A percentile compares a stretch with the other conserved stretches of the same genome.
These are phyloP conservation scores for Silene vulgaris DNA, from an alignment of 179 eudicot species.

Conservation along the genomic window DNA sequence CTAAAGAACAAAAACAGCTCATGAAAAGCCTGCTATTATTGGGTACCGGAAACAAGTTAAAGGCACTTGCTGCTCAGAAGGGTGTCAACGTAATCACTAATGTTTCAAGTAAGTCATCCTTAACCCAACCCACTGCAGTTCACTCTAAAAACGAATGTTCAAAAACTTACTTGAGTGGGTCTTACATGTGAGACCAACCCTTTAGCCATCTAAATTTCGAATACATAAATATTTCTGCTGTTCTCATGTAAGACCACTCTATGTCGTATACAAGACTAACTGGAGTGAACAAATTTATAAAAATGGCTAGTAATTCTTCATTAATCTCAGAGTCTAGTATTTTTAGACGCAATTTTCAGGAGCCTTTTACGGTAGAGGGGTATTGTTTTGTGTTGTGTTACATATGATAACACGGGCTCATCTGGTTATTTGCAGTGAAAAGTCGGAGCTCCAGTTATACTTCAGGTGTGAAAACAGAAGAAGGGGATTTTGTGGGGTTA, in stretches of 20 bases:
- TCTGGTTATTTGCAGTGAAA: conserved; percentile 43
- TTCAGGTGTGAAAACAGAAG: conserved; percentile 42
- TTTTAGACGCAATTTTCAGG: background rate
- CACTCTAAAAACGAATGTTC: background rate
- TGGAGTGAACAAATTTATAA: no score
- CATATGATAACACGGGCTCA: background rate
- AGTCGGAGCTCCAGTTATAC: conserved; percentile 42
- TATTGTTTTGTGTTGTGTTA: background rate
- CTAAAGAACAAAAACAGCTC: conserved; percentile 91
- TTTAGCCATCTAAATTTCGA: no score
- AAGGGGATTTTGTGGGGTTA: conserved; percentile 58
- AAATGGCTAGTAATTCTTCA: background rate
- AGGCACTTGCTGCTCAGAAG: conserved; percentile 85
- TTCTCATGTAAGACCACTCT: no score
- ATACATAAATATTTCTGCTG: no score
- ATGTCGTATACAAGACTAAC: no score
- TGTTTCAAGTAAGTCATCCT: conserved; percentile 53
- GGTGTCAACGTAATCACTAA: conserved; percentile 79
- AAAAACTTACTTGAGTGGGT: background rate
- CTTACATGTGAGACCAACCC: no score
- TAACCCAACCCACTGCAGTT: background rate
- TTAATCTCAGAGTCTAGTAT: background rate
- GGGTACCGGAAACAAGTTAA: conserved; percentile 78
- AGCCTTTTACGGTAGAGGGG: background rate
- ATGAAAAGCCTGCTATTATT: conserved; percentile 72